Conservation (phyloP, 768 basidiomycete species). For the Boletus barrowsii region DNA sequence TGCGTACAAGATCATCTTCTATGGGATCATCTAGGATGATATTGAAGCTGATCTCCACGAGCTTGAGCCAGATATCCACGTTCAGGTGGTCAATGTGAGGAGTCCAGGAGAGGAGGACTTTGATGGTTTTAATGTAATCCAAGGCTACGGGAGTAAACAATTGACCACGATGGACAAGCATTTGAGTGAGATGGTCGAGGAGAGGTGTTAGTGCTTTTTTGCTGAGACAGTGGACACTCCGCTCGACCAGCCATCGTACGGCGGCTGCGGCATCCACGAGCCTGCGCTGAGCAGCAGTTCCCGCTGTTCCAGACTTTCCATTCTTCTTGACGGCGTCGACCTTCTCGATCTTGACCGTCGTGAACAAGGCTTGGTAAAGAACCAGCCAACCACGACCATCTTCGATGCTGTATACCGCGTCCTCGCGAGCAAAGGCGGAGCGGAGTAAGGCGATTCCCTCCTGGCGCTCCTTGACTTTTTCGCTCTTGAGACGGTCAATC, state of each 20-base stretch:
- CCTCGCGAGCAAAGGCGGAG: conserved; percentile 47
- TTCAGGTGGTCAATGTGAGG: conserved; percentile 81
- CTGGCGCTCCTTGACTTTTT: conserved; percentile 68
- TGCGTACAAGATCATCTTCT: conserved; percentile 29
- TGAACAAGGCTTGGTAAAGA: conserved; percentile 73
- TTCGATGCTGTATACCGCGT: conserved; percentile 40
- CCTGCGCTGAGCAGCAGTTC: conserved; percentile 52
- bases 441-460: conserved; percentile 57
- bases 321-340: conserved; percentile 40
- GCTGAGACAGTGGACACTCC: conserved; percentile 53
- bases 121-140: conserved; percentile 80
- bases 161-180: conserved; percentile 49
- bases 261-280: conserved; percentile 63
- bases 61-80: conserved; percentile 57
- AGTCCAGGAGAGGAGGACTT: conserved; percentile 55
- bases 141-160: conserved; percentile 65
- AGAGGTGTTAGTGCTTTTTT: conserved; percentile 53
- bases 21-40: conserved; percentile 63
- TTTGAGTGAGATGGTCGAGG: conserved; percentile 61
- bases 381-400: conserved; percentile 53
- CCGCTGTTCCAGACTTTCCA: conserved; percentile 37
- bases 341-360: conserved; percentile 62
- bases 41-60: conserved; percentile 75
- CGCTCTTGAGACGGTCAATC: conserved; percentile 51
- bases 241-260: conserved; percentile 73